Percentiles rank a stretch among this genome's conserved stretches.
phyloP scores from a whole-genome alignment of 805 yeast species.

The Scheffersomyces coipomensis region DNA sequence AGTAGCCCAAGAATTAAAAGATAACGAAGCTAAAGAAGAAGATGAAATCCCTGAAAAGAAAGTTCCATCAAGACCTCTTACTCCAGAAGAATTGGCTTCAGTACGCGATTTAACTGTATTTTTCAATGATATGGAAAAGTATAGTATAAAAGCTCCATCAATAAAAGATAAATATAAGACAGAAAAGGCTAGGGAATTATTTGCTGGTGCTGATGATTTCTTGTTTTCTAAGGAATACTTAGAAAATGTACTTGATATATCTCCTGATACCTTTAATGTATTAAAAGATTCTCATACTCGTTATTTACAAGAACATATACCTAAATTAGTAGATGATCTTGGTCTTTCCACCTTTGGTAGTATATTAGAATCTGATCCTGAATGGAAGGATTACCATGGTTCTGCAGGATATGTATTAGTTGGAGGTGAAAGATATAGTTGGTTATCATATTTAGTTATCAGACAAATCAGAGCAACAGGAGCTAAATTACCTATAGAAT shows the following conservation, averaged over 20 bases:
- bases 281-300: constrained; percentile 37
- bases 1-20: not conserved
- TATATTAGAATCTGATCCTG: constrained; percentile 30
- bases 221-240: constrained; percentile 47
- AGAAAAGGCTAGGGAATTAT: constrained; percentile 44
- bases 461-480: constrained; percentile 46
- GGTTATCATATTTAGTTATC: constrained; percentile 51
- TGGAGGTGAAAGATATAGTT: constrained; percentile 52
- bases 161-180: constrained; percentile 40
- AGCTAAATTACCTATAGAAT: constrained; percentile 48
- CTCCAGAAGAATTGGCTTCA: not conserved
- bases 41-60: not conserved
- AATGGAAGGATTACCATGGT: constrained; percentile 33
- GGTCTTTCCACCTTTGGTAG: constrained; percentile 36
- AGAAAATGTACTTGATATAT: constrained; percentile 40
- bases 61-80: not conserved
- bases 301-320: constrained; percentile 30
- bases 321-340: constrained; percentile 21
- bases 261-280: constrained; percentile 27
- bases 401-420: constrained; percentile 45
- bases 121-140: constrained; percentile 31
- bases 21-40: not conserved
- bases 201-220: constrained; percentile 38
- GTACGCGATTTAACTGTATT: constrained; percentile 25
- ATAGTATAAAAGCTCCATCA: constrained; percentile 36